These are phyloP conservation scores for Orbilia oligospora DNA, from an alignment of 2,329 filamentous ascomycete genomes.

Conservation along the genomic window DNA sequence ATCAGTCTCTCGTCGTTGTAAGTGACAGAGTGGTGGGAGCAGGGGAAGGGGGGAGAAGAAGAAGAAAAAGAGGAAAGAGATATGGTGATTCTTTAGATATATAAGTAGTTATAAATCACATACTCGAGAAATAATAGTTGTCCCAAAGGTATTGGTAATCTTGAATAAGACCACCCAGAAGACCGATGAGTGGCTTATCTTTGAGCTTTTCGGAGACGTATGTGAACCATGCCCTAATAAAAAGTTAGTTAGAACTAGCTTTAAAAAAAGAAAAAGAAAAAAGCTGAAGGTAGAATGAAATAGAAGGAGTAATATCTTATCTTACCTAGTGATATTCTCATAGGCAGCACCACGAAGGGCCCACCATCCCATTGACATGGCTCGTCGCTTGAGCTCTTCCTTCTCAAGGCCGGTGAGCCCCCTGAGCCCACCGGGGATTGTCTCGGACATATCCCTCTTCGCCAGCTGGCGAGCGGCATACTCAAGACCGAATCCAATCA, in stretches of 20 bases:
- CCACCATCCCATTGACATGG: constrained; percentile 96
- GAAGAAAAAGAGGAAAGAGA: constrained; percentile 4
- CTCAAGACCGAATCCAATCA: constrained; percentile 86
- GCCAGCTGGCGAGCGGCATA: constrained; percentile 88
- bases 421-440: constrained; percentile 78
- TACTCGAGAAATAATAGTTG: constrained; percentile 88
- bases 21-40: constrained; percentile 28
- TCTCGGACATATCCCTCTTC: constrained; percentile 76
- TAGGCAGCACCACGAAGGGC: constrained; percentile 96
- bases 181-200: constrained; percentile 80
- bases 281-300: too few species aligned
- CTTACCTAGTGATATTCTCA: constrained; percentile 83
- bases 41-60: not conserved
- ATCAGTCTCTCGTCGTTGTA: constrained; percentile 54
- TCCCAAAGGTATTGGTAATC: constrained; percentile 99
- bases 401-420: constrained; percentile 86
- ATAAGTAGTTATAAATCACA: constrained; percentile 36
- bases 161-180: constrained; percentile 87
- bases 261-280: not conserved
- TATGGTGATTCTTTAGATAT: constrained; percentile 37
- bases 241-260: constrained; percentile 61
- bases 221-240: constrained; percentile 73
- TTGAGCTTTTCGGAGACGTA: constrained; percentile 79
- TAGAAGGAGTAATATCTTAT: too few species aligned
- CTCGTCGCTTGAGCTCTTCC: constrained; percentile 88